These are phyloP conservation scores for Yamadazyma conglobata DNA, from an alignment of 1,139 yeast genomes.

Conservation along the genomic window DNA sequence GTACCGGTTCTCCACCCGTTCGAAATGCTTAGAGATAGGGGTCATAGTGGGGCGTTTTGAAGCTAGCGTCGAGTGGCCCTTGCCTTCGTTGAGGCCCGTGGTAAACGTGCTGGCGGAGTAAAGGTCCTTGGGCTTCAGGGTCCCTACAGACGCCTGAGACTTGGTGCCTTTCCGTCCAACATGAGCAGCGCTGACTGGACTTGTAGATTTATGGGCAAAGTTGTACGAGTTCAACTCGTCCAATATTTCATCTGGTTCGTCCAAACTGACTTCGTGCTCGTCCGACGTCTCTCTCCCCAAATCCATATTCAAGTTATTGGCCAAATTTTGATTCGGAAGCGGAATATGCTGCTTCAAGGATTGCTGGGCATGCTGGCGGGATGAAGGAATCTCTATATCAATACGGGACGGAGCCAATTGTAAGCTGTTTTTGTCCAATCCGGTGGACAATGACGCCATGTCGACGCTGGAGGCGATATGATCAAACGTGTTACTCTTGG, in stretches of 20 bases:
- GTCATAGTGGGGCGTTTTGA: too few relatives aligned
- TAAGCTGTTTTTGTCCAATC: slow-evolving; percentile 15
- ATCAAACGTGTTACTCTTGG: slow-evolving; percentile 3
- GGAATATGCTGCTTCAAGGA: too few relatives aligned
- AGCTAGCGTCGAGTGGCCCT: too few relatives aligned
- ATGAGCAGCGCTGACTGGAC: too few relatives aligned
- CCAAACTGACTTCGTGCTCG: slow-evolving; percentile 12
- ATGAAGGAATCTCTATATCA: slow-evolving; percentile 9
- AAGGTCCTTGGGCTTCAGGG: too few relatives aligned
- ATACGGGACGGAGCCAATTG: slow-evolving; percentile 16
- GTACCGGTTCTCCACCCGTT: slow-evolving; percentile 17
- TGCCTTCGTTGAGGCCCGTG: too few relatives aligned
- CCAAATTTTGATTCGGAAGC: not conserved
- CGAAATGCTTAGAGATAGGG: slow-evolving; percentile 17
- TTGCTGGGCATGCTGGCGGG: too few relatives aligned
- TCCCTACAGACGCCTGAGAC: too few relatives aligned
- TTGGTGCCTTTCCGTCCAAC: too few relatives aligned
- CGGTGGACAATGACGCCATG: slow-evolving; percentile 15
- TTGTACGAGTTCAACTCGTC: slow-evolving; percentile 21
- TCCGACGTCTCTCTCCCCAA: slow-evolving; percentile 15
- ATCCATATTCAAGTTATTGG: slow-evolving; percentile 10
- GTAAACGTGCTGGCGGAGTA: too few relatives aligned
- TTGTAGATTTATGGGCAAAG: slow-evolving; percentile 10
- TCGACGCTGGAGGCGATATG: slow-evolving; percentile 17
- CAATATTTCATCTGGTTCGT: slow-evolving; percentile 18